These are phyloP conservation scores for Suillus variegatus DNA, from an alignment of 768 basidiomycete genomes.

Conservation along the genomic window DNA sequence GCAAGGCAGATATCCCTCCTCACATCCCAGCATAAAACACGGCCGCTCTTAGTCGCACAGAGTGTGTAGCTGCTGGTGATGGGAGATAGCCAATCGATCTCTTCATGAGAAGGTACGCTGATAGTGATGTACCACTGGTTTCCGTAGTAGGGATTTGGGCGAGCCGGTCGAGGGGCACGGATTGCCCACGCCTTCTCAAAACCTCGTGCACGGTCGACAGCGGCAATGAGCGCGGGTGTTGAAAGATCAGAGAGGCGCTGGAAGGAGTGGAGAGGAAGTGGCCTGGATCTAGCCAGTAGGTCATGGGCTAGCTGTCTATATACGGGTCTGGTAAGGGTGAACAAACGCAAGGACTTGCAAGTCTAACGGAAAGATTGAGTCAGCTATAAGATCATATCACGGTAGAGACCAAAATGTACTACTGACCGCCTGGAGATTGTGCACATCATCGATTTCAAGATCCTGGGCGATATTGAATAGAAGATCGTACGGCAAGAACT, in stretches of 20 bases:
- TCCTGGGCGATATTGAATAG: conserved; percentile 66
- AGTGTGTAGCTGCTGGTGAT: conserved; percentile 76
- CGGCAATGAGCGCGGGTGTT: conserved; percentile 58
- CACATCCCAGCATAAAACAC: conserved; percentile 78
- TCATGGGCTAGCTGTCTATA: conserved; percentile 65
- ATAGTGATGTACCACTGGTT: conserved; percentile 67
- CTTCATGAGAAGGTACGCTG: conserved; percentile 63
- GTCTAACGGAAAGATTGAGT: conserved; percentile 41
- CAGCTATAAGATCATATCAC: conserved; percentile 3
- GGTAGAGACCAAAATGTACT: conserved; percentile 25
- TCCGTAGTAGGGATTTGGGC: conserved; percentile 14
- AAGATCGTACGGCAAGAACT: conserved; percentile 66
- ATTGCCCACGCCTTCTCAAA: conserved; percentile 65
- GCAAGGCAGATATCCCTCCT: conserved; percentile 60
- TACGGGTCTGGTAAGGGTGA: conserved; percentile 65
- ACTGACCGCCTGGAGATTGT: conserved; percentile 63
- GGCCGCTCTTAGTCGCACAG: conserved; percentile 76
- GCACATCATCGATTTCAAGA: conserved; percentile 61
- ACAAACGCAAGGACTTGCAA: conserved; percentile 59
- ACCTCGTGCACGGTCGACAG: conserved; percentile 62
- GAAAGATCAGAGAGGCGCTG: conserved; percentile 67
- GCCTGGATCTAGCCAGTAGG: conserved; percentile 65
- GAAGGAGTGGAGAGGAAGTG: conserved; percentile 69
- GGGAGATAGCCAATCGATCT: conserved; percentile 76
- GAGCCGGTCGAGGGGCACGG: conserved; percentile 55